A percentile compares a stretch with the other conserved stretches of the same genome.
Evolutionary conservation across 176 grass and related monocot species (phyloP).

Genomic region (Coix lacrymajobi): DNA sequence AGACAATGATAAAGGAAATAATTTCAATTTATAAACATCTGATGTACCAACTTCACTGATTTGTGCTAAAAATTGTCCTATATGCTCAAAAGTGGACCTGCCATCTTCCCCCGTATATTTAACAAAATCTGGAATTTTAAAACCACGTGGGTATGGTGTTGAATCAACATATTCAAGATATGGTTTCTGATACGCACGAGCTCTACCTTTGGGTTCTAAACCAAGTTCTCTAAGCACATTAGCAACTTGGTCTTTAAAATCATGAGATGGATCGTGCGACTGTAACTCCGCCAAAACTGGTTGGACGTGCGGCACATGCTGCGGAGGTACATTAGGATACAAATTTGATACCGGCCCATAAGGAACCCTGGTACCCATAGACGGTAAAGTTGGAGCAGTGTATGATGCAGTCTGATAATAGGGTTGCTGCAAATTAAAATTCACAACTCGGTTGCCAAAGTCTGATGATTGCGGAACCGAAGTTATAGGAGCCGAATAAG

Average conservation of each 20-base stretch:
- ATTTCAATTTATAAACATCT: not conserved
- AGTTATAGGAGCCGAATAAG: not conserved
- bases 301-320: not conserved
- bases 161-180: not conserved
- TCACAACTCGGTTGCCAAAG: not conserved
- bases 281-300: no score
- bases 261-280: not conserved
- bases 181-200: not conserved
- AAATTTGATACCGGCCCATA: not conserved
- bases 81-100: not conserved
- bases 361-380: not conserved
- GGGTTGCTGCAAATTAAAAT: not conserved
- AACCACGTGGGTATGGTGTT: not conserved
- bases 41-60: not conserved
- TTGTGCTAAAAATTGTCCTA: not conserved
- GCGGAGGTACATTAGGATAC: not conserved
- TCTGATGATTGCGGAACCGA: not conserved
- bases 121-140: slow-evolving; percentile 1
- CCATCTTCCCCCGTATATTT: not conserved
- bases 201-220: not conserved
- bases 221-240: not conserved
- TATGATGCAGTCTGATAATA: not conserved
- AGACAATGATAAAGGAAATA: no score
- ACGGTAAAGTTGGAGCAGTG: not conserved
- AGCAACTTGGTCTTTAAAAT: not conserved